Percentiles rank a stretch among this genome's conserved stretches.
Conservation (phyloP, 805 yeast genomes). For the Pichia membranifaciens region DNA sequence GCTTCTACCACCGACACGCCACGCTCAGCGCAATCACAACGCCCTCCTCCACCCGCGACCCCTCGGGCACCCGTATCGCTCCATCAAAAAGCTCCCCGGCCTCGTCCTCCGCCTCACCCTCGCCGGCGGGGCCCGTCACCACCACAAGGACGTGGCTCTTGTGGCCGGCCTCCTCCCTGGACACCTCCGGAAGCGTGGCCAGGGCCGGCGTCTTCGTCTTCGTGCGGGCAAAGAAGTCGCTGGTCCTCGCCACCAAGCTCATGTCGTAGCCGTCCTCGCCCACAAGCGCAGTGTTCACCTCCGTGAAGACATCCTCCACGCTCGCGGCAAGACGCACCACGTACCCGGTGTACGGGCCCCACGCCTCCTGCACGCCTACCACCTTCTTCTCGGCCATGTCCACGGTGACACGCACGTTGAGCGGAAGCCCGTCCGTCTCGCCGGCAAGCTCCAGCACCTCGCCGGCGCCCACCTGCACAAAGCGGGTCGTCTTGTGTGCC, state of each 20-base stretch:
- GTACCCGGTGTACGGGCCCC: conserved; percentile 66
- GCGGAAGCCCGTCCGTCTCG: conserved; percentile 52
- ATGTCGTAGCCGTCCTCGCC: conserved; percentile 60
- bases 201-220: too few species aligned
- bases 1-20: neutral
- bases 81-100: conserved; percentile 1
- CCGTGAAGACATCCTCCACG: conserved; percentile 65
- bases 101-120: neutral
- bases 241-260: conserved; percentile 60
- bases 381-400: conserved; percentile 55
- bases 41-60: conserved; percentile 4
- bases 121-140: neutral
- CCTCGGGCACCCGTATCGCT: neutral
- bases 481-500: conserved; percentile 56
- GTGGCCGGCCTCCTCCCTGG: neutral
- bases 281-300: conserved; percentile 39
- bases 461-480: conserved; percentile 67
- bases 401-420: conserved; percentile 75
- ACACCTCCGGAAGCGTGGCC: neutral
- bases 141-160: neutral
- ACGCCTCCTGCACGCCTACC: conserved; percentile 68
- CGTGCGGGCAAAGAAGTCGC: conserved; percentile 45
- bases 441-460: conserved; percentile 43
- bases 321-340: conserved; percentile 60
- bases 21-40: neutral